phyloP scores from a whole-genome alignment of 2,329 filamentous ascomycete genomes.

The Beauveria australis region DNA sequence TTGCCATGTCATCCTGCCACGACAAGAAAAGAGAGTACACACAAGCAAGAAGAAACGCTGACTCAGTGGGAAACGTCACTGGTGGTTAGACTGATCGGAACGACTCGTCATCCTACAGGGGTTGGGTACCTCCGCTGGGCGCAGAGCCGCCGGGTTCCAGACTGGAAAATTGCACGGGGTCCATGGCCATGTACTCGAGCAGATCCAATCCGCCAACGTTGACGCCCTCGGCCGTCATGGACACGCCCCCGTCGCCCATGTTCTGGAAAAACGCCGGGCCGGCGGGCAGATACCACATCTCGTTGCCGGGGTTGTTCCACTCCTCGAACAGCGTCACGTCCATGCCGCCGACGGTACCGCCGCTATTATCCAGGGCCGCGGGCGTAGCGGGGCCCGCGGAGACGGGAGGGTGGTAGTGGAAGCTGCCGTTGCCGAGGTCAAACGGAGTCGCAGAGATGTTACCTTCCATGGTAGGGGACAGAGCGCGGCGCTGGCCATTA shows the following conservation, averaged over 20 bases:
- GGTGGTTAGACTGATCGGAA: no score
- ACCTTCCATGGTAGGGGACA: slow-evolving; percentile 25
- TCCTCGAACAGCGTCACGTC: slow-evolving; percentile 42
- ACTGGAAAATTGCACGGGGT: slow-evolving; percentile 32
- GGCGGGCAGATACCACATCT: slow-evolving; percentile 61
- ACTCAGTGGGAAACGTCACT: no score
- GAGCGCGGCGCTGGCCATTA: slow-evolving; percentile 28
- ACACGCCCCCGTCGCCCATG: slow-evolving; percentile 51
- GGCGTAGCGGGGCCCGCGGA: slow-evolving; percentile 45
- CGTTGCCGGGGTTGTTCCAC: slow-evolving; percentile 46
- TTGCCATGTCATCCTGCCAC: no score
- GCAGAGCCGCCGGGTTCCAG: neutral
- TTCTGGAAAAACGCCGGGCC: slow-evolving; percentile 59
- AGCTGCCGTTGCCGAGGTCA: slow-evolving; percentile 45
- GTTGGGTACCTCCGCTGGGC: slow-evolving; percentile 1
- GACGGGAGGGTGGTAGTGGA: slow-evolving; percentile 43
- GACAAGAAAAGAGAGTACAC: no score
- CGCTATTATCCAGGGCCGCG: slow-evolving; percentile 28
- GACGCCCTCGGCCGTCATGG: slow-evolving; percentile 59
- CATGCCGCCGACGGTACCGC: slow-evolving; percentile 18
- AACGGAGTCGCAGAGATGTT: slow-evolving; percentile 57
- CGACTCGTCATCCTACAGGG: neutral
- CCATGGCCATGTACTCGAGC: slow-evolving; percentile 61
- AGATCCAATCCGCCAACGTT: slow-evolving; percentile 60
- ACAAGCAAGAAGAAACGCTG: no score